These are phyloP conservation scores for Isabelozyma pseudorhagii DNA, from an alignment of 805 yeast genomes.

Conservation along the genomic window DNA sequence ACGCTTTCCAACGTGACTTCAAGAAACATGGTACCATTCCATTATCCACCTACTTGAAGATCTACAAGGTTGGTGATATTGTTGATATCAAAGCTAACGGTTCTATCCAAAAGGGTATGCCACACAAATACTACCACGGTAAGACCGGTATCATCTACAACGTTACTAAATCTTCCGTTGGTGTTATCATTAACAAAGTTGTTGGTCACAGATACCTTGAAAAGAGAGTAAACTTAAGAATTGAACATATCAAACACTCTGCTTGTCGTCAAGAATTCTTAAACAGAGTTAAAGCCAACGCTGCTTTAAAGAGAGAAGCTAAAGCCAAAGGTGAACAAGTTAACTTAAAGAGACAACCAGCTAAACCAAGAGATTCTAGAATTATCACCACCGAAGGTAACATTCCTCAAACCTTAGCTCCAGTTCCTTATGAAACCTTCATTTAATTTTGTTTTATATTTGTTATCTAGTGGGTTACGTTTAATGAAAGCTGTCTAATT, in stretches of 20 bases:
- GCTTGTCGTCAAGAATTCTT: conserved; percentile 99
- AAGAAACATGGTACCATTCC: conserved; percentile 94
- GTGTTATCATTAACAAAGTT: conserved; percentile 97
- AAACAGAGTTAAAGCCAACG: conserved; percentile 97
- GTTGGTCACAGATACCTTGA: conserved; percentile 99
- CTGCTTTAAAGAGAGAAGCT: conserved; percentile 90
- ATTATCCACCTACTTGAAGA: conserved; percentile 94
- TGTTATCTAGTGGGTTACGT: background rate
- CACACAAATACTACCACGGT: conserved; percentile 99
- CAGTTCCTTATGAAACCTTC: conserved; percentile 99
- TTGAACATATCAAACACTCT: conserved; percentile 99
- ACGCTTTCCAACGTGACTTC: conserved; percentile 99
- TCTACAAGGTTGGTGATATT: conserved; percentile 98
- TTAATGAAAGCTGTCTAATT: background rate
- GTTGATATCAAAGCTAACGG: conserved; percentile 99
- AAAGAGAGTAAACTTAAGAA: conserved; percentile 97
- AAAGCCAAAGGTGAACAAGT: conserved; percentile 90
- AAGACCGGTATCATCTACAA: conserved; percentile 99
- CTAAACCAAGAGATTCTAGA: conserved; percentile 92
- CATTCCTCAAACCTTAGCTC: conserved; percentile 96
- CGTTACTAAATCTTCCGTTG: conserved; percentile 97
- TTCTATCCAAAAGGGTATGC: conserved; percentile 99
- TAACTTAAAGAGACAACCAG: conserved; percentile 97
- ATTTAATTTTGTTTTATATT: conserved; percentile 54
- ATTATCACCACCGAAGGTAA: conserved; percentile 77